Evolutionary conservation across 148 eudicot species (phyloP), one percentile per base, ranked within the genome.

Genomic region (Camellia sinensis): DNA sequence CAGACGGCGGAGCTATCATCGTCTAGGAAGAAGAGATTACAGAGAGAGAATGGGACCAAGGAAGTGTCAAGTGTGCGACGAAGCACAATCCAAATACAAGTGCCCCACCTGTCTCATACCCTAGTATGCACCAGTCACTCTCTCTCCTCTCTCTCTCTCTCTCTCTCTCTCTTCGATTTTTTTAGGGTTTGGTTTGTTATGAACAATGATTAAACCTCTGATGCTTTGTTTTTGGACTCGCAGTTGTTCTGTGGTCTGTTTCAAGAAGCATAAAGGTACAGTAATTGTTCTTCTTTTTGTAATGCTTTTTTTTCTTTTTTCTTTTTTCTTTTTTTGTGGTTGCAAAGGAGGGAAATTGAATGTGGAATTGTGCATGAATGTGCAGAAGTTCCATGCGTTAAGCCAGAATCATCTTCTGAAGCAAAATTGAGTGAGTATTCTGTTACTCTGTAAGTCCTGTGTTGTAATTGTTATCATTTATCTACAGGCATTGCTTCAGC

Each of bases 191-290:
- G 12, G 37, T 22, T 70, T 12, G 1, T 43, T 46, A 21, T 19
- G 50, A 21, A 0, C 5, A 52, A 15, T 50, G 65, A 78, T 67
- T 67, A 0, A 43, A 14, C 13, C 17, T 10, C 37, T 13, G 59
- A 19, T 29, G 37, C 37, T 19, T 70, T 69, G 57, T 19, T 45
- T 2, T 56, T 19, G 14, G 50, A 54, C 53, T 78, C 79, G 85
- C 90, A 90, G 94, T 80, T 92, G 92, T 82, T 92, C 92, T 40
- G 80, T 92, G 84, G 53, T 61, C 50, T 92, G 97, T 77, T 92
- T 85, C 90, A 91, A 92, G 89, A 88, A 89, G 71, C 94, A 92
- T 80, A 92, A 92, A 92, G 97, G 97, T 92, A 81, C n/a, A 29
- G 14, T 50, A 4, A 48, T 45, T 17, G 15, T 50, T 44, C 21